Conservation (phyloP, 2,329 filamentous ascomycete genomes). For the Xenosphaeropsis pyriputrescens region DNA sequence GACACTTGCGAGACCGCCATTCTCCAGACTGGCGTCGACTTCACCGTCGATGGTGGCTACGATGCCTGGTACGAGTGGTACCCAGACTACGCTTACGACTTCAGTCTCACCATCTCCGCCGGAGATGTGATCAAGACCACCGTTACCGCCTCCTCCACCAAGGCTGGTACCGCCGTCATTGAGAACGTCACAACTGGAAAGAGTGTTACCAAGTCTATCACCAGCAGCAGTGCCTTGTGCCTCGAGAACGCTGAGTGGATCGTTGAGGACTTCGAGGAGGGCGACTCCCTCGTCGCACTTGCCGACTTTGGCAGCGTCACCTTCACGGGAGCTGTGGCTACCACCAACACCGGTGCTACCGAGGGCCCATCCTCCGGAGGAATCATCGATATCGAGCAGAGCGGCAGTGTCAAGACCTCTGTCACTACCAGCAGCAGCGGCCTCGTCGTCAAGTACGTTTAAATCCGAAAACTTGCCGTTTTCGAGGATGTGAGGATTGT, state of each 20-base stretch:
- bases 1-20: slow-evolving; percentile 27
- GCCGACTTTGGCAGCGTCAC: slow-evolving; percentile 29
- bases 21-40: slow-evolving; percentile 33
- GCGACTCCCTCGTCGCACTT: slow-evolving; percentile 24
- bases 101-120: slow-evolving; percentile 25
- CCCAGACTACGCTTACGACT: slow-evolving; percentile 20
- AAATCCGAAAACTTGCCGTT: too few relatives aligned
- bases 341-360: slow-evolving; percentile 9
- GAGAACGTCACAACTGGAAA: slow-evolving; percentile 29
- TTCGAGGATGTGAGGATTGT: too few relatives aligned
- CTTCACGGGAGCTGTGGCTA: slow-evolving; percentile 25
- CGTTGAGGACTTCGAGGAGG: slow-evolving; percentile 30
- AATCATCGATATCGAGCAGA: slow-evolving; percentile 23
- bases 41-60: slow-evolving; percentile 28
- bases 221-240: slow-evolving; percentile 20
- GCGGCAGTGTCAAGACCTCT: background rate
- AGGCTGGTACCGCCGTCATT: slow-evolving; percentile 25
- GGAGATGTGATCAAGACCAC: slow-evolving; percentile 27
- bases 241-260: slow-evolving; percentile 35
- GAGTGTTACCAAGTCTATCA: slow-evolving; percentile 24
- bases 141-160: slow-evolving; percentile 22
- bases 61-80: slow-evolving; percentile 39
- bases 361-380: slow-evolving; percentile 18
- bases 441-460: too few relatives aligned
- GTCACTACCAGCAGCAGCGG: too few relatives aligned